Percentiles rank a stretch among this genome's conserved stretches.
Conservation (phyloP, 768 basidiomycete genomes). For the Leccinum barrowsii region DNA sequence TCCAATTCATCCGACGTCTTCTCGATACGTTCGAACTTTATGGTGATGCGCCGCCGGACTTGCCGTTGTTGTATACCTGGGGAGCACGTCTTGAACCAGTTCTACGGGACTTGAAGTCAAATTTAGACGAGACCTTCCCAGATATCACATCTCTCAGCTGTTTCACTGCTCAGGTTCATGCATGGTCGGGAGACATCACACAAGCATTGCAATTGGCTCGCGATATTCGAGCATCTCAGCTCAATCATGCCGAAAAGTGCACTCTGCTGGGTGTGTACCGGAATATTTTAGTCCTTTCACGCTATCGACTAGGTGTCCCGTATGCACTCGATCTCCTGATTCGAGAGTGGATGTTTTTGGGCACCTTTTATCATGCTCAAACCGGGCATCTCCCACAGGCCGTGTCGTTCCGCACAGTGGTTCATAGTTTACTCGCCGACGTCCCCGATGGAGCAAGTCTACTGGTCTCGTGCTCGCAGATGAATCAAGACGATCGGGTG, state of each 20-base stretch:
- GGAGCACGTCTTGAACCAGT: constrained; percentile 36
- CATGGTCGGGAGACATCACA: constrained; percentile 37
- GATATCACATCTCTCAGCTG: constrained; percentile 23
- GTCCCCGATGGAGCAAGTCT: constrained; percentile 32
- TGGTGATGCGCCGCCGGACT: constrained; percentile 13
- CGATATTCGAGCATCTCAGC: constrained; percentile 19
- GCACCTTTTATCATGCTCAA: constrained; percentile 16
- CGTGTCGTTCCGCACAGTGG: constrained; percentile 28
- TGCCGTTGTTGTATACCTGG: constrained; percentile 31
- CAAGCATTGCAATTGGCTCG: constrained; percentile 31
- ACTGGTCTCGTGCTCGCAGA: constrained; percentile 21
- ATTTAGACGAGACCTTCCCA: constrained; percentile 17
- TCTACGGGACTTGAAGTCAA: constrained; percentile 28
- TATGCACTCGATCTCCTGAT: constrained; percentile 40
- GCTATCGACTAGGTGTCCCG: constrained; percentile 30
- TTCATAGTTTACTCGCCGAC: constrained; percentile 27
- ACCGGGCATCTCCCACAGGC: constrained; percentile 7
- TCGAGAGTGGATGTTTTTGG: constrained; percentile 36
- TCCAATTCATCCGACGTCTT: constrained; percentile 27
- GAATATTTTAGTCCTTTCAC: constrained; percentile 35
- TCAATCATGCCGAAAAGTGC: constrained; percentile 20
- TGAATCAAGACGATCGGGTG: constrained; percentile 27
- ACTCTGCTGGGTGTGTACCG: constrained; percentile 34
- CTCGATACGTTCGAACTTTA: constrained; percentile 12
- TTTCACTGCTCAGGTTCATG: constrained; percentile 31